phyloP scores from a whole-genome alignment of 2,329 filamentous ascomycete species.

The Elsinoe fawcettii region DNA sequence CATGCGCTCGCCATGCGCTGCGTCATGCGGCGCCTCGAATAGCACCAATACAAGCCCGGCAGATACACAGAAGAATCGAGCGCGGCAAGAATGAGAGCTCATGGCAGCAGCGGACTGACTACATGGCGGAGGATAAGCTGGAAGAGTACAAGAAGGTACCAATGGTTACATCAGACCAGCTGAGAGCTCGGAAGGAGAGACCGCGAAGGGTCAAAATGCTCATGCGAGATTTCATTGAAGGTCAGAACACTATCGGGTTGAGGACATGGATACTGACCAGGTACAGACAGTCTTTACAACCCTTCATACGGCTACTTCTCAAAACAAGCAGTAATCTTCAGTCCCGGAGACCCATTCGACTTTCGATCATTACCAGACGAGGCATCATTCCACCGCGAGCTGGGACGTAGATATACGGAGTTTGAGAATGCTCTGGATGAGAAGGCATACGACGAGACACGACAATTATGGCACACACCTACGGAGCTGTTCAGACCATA shows the following conservation, averaged over 20 bases:
- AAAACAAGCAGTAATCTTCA: slow-evolving; percentile 94
- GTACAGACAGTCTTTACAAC: slow-evolving; percentile 82
- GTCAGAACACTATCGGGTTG: not conserved
- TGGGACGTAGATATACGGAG: slow-evolving; percentile 73
- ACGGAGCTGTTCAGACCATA: slow-evolving; percentile 95
- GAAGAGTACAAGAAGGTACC: slow-evolving; percentile 78
- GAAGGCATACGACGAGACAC: slow-evolving; percentile 60
- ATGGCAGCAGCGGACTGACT: slow-evolving; percentile 78
- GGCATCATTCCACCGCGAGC: slow-evolving; percentile 67
- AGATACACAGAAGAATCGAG: slow-evolving; percentile 18
- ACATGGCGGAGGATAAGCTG: slow-evolving; percentile 67
- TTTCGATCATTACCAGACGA: slow-evolving; percentile 78
- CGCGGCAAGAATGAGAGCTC: slow-evolving; percentile 53
- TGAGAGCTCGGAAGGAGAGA: slow-evolving; percentile 64
- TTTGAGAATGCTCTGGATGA: slow-evolving; percentile 86
- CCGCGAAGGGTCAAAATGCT: slow-evolving; percentile 92
- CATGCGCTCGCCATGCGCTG: slow-evolving; percentile 29
- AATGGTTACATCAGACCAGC: slow-evolving; percentile 71
- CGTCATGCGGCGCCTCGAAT: slow-evolving; percentile 15
- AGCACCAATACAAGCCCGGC: slow-evolving; percentile 13
- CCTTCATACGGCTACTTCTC: slow-evolving; percentile 93
- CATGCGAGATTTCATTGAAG: slow-evolving; percentile 94
- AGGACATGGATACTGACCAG: slow-evolving; percentile 16
- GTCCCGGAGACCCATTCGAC: slow-evolving; percentile 81
- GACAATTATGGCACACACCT: slow-evolving; percentile 96